Evolutionary conservation across 2,329 filamentous ascomycete genomes (phyloP).

Genomic region (Claviceps arundinis): DNA sequence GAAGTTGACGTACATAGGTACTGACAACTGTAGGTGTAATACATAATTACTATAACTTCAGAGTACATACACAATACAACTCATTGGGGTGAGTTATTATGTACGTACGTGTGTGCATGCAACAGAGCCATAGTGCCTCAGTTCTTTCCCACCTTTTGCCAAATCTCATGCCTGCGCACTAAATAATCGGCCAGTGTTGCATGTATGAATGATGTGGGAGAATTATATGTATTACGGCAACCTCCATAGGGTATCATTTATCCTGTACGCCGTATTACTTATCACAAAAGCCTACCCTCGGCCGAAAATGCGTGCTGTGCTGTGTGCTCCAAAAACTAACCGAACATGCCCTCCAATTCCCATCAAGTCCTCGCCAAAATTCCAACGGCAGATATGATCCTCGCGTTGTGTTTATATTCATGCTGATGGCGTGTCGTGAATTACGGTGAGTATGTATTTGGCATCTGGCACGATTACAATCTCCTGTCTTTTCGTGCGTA

Average conservation of each 20-base stretch:
- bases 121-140: no score
- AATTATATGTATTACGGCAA: not conserved
- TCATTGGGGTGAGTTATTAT: no score
- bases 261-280: slow-evolving; percentile 4
- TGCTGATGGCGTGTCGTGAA: slow-evolving; percentile 67
- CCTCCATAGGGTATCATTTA: slow-evolving; percentile 4
- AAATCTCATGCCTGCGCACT: no score
- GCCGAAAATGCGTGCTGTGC: not conserved
- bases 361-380: not conserved
- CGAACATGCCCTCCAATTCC: not conserved
- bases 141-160: no score
- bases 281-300: not conserved
- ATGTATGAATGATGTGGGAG: no score
- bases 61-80: no score
- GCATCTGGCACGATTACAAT: slow-evolving; percentile 70
- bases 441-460: slow-evolving; percentile 66
- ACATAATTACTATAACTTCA: no score
- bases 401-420: slow-evolving; percentile 19
- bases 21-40: no score
- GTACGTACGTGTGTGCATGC: no score
- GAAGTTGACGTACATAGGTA: no score
- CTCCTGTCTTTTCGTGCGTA: slow-evolving; percentile 77
- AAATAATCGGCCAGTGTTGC: no score
- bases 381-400: not conserved
- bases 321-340: not conserved